Evolutionary conservation across 2,329 filamentous ascomycete genomes (phyloP), one percentile per base, ranked within the genome.

Genomic region (Sporothrix pseudoabietina): DNA sequence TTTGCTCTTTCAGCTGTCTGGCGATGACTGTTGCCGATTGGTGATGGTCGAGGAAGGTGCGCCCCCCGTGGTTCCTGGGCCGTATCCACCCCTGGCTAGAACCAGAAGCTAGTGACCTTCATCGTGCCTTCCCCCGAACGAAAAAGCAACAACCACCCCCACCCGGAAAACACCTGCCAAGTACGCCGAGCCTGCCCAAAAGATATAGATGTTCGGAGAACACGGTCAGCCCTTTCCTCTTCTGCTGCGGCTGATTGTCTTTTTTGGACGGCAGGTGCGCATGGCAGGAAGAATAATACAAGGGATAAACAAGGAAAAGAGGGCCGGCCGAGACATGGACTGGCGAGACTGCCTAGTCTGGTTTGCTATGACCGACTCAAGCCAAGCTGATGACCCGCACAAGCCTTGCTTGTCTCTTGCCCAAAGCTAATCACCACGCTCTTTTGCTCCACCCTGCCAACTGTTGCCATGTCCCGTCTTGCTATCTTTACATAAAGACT

Each of bases 301-400:
- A 66, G 41, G 41, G 32, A 35, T 69, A 69, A 69, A 69, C 66
- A 69, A 69, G 65, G 39, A 41, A 69, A 69, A 19, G 39, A 30
- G 47, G 32, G 41, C 44, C 44, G 14, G 26, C 22, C 44, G 65
- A 35, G 63, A 49, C 35, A 63, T 59, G 14, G 30, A 19, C 30
- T 6, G 44, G 44, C 52, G 52, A 55, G 52, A 55, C 52, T 49
- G 44, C 35, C 47, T 63, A 4, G 10, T 22, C 35, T 14, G 35
- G 59, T 44, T 5, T 65, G 41, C 49, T 32, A 19, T 66, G 22
- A 26, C 63, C 63, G 63, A 66, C 22, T 49, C 41, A 41, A 66
- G 63, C 32, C 41, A 49, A 41, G 63, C 63, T 49, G 63, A 41
- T 5, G 63, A 49, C 63, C 65, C 26, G 65, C 65, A 32, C 65